Percentiles rank a stretch among this genome's conserved stretches.
Evolutionary conservation across 2,329 filamentous ascomycete species (phyloP).

Genomic region (Xylaria sp.): DNA sequence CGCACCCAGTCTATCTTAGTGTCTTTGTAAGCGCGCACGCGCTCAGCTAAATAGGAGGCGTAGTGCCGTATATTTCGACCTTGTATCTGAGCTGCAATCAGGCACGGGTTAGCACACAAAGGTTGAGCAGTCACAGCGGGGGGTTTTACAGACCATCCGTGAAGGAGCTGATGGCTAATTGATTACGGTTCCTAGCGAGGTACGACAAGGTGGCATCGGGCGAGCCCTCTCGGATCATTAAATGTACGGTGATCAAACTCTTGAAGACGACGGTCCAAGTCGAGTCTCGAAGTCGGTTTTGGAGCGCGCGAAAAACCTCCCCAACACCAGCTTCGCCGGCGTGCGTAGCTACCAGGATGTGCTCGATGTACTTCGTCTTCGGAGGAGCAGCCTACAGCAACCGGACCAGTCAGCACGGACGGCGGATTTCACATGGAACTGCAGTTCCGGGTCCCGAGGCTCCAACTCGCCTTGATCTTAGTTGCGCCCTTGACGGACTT

Average conservation of each 20-base stretch:
- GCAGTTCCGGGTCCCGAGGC: constrained; percentile 1
- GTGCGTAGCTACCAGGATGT: constrained; percentile 94
- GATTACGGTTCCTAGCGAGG: constrained; percentile 82
- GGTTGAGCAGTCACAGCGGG: not conserved
- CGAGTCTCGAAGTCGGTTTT: constrained; percentile 88
- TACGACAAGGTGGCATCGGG: constrained; percentile 88
- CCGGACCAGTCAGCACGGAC: constrained; percentile 37
- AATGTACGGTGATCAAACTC: constrained; percentile 90
- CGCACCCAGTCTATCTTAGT: constrained; percentile 93
- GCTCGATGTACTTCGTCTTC: constrained; percentile 99
- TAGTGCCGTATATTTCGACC: constrained; percentile 95
- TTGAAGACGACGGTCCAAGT: constrained; percentile 99
- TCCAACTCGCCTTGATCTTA: constrained; percentile 85
- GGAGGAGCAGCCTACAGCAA: constrained; percentile 82
- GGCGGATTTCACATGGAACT: not conserved
- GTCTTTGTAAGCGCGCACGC: constrained; percentile 83
- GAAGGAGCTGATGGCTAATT: constrained; percentile 88
- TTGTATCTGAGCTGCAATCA: constrained; percentile 82
- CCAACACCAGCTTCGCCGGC: constrained; percentile 93
- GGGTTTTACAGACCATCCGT: constrained; percentile 78
- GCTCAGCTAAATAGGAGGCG: constrained; percentile 83
- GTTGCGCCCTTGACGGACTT: constrained; percentile 99
- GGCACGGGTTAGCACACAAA: constrained; percentile 40
- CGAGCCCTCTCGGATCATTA: constrained; percentile 97
- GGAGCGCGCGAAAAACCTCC: constrained; percentile 93